Evolutionary conservation across 2,329 filamentous ascomycete genomes (phyloP).

Genomic region (Aspergillus puulaauensis): DNA sequence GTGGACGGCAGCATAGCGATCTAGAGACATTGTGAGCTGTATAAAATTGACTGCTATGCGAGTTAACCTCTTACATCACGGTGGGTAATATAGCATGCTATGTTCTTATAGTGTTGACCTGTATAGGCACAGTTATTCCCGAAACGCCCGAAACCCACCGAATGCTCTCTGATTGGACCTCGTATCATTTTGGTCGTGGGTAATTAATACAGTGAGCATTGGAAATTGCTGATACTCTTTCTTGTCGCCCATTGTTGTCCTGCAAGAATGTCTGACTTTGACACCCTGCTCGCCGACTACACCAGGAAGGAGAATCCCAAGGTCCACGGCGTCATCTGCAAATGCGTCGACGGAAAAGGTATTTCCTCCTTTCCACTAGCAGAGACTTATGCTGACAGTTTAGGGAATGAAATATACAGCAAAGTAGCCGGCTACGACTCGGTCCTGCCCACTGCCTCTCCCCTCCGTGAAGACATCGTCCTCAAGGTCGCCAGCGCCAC

Average conservation of each 20-base stretch:
- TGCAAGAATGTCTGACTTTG: constrained; percentile 5
- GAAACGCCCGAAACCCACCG: not conserved
- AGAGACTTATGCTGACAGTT: not conserved
- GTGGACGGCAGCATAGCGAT: not conserved
- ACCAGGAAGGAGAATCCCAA: not conserved
- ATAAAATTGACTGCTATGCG: not conserved
- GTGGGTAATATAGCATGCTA: not conserved
- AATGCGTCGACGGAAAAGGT: constrained; percentile 6
- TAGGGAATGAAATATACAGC: constrained; percentile 6
- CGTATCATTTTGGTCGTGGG: not conserved
- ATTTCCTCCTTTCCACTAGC: not conserved
- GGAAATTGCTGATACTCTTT: not conserved
- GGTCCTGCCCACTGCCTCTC: not conserved
- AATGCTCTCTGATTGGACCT: not conserved
- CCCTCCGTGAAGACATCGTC: constrained; percentile 16
- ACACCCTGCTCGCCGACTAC: constrained; percentile 6
- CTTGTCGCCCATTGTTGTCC: not conserved
- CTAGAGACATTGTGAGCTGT: not conserved
- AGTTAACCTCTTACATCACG: not conserved
- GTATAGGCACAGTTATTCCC: not conserved
- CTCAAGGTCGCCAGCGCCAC: constrained; percentile 30
- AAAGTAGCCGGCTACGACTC: constrained; percentile 6
- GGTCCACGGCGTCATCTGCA: constrained; percentile 5
- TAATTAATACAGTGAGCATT: not conserved
- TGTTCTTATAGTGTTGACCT: not conserved